Evolutionary conservation across 2,329 filamentous ascomycete species (phyloP), one percentile per base, ranked within the genome.

Genomic region (Sporothrix mexicana): DNA sequence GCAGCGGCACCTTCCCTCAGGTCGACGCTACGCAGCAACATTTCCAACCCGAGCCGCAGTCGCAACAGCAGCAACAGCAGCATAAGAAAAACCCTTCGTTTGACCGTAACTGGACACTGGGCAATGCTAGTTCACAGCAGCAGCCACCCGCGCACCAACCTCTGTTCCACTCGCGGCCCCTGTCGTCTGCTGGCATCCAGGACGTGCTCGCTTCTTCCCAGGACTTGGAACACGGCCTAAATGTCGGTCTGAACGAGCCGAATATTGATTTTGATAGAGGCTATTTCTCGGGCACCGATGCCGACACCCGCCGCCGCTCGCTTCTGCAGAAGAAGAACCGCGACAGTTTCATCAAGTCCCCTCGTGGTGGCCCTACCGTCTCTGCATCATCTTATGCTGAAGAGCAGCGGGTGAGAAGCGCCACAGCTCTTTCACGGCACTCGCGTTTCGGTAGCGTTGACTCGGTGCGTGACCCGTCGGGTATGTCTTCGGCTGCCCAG

Each of bases 231-330:
- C 77, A 82, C 15, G 84, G 84, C 12, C 45, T 71, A 3, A 45
- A 49, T 25, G 41, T 13, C 74, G 86, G 87, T 71, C 77, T 83
- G 17, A 84, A 85, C 74, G 86, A 88, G 73, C 84, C 84, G 9
- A 82, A 83, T 17, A 81, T 84, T 30, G 93, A 97, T 74, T 81
- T 93, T 17, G 96, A 98, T 78, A 89, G 94, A 49, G 95, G 95
- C 30, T 98, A 98, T 81, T 97, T 98, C 79, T 98, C 95, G 8
- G 94, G 95, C 2, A 92, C 92, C 17, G 95, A 98, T 78, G 85
- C 90, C 12, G 94, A 98, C 75, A 73, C 30, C 17, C 88, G 88
- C 59, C 89, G 92, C 73, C 90, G 88, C 77, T 88, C 93, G 62
- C 97, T 94, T 79, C 85, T 96, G 64, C 84, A 98, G 67, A 93